A percentile compares a stretch with the other conserved stretches of the same genome.
These are phyloP conservation scores for Crithidia mellificae DNA, from an alignment of 208 protist genomes.

Conservation along the genomic window DNA sequence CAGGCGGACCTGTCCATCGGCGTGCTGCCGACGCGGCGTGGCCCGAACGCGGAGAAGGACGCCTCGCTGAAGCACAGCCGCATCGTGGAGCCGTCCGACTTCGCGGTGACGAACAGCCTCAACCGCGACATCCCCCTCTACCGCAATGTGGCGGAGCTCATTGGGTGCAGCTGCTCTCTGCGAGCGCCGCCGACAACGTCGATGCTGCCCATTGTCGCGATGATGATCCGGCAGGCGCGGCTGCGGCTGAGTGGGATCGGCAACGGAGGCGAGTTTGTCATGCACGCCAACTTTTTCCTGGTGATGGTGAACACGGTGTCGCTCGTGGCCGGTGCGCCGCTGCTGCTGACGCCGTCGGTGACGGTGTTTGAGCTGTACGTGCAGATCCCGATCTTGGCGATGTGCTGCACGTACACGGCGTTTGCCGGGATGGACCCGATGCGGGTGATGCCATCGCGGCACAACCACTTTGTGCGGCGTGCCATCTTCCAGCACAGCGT, in stretches of 20 bases:
- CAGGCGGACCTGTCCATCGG: slow-evolving; percentile 91
- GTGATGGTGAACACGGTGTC: slow-evolving; percentile 65
- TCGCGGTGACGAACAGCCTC: slow-evolving; percentile 46
- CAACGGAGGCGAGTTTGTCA: slow-evolving; percentile 81
- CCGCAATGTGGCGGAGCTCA: slow-evolving; percentile 84
- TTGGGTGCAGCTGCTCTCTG: slow-evolving; percentile 81
- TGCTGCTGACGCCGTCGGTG: slow-evolving; percentile 70
- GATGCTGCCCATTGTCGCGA: slow-evolving; percentile 81
- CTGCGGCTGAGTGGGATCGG: slow-evolving; percentile 80
- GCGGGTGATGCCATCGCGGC: slow-evolving; percentile 79
- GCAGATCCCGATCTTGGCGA: slow-evolving; percentile 77
- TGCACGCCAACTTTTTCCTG: slow-evolving; percentile 83
- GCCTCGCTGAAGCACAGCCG: slow-evolving; percentile 45
- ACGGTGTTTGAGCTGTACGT: slow-evolving; percentile 84
- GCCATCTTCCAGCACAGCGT: slow-evolving; percentile 81
- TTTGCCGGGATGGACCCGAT: slow-evolving; percentile 82
- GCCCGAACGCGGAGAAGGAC: slow-evolving; percentile 76
- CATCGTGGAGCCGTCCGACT: slow-evolving; percentile 78
- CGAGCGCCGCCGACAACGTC: slow-evolving; percentile 71
- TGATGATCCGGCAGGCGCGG: slow-evolving; percentile 81
- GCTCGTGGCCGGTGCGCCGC: slow-evolving; percentile 55
- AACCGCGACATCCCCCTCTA: slow-evolving; percentile 82
- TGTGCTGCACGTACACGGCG: slow-evolving; percentile 85
- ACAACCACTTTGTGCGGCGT: slow-evolving; percentile 86
- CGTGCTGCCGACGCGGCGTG: slow-evolving; percentile 82